phyloP scores from a whole-genome alignment of 1,284 basidiomycete genomes.

The Malassezia restricta region DNA sequence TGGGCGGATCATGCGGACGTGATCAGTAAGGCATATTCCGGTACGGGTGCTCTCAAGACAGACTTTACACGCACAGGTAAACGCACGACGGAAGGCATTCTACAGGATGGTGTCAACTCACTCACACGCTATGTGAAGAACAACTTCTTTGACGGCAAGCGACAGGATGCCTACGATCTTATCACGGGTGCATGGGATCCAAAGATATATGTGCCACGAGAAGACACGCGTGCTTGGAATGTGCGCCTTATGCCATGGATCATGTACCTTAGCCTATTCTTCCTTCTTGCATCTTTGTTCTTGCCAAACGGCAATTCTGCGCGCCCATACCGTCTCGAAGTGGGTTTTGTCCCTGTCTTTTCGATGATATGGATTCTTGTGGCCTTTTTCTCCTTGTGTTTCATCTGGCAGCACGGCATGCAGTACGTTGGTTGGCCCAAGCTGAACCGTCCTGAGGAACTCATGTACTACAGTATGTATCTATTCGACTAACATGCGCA shows the following conservation, averaged over 20 bases:
- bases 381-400: conserved; percentile 19
- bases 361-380: conserved; percentile 24
- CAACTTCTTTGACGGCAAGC: conserved; percentile 89
- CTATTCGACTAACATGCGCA: neutral
- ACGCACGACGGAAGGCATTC: conserved; percentile 61
- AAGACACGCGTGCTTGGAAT: conserved; percentile 65
- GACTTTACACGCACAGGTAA: conserved; percentile 87
- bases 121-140: conserved; percentile 82
- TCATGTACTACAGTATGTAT: conserved; percentile 25
- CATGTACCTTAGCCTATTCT: conserved; percentile 60
- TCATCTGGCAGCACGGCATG: conserved; percentile 35
- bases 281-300: conserved; percentile 52
- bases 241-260: conserved; percentile 76
- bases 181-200: conserved; percentile 75
- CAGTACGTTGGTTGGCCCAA: conserved; percentile 44
- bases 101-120: conserved; percentile 82
- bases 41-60: conserved; percentile 89
- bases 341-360: conserved; percentile 17
- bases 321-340: conserved; percentile 12
- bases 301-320: conserved; percentile 19
- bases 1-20: conserved; percentile 96
- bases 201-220: conserved; percentile 57
- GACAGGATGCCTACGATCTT: conserved; percentile 63
- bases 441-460: conserved; percentile 34
- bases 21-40: conserved; percentile 81